phyloP scores from a whole-genome alignment of 2,329 filamentous ascomycete genomes.

The Periconia digitata region DNA sequence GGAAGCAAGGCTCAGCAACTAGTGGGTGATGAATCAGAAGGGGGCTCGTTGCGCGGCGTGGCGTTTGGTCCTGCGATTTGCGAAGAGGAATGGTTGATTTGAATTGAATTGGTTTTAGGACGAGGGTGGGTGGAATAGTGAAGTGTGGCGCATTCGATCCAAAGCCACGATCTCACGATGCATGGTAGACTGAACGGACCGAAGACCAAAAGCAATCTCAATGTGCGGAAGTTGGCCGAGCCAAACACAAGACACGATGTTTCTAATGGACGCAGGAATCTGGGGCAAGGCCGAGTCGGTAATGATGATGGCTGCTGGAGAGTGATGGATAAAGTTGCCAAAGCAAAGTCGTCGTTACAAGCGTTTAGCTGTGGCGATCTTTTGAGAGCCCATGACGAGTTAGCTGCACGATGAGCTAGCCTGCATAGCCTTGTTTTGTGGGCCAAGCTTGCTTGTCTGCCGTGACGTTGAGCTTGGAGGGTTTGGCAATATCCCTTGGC shows the following conservation, averaged over 20 bases:
- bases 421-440: conserved; percentile 9
- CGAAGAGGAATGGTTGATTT: no score
- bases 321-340: no score
- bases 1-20: no score
- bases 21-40: no score
- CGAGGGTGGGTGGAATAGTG: background rate
- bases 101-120: no score
- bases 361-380: conserved; percentile 11
- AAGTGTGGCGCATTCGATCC: background rate
- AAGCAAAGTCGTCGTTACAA: conserved; percentile 9
- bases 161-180: no score
- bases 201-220: background rate
- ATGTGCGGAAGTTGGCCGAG: no score
- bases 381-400: background rate
- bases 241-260: no score
- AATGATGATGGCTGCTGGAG: no score
- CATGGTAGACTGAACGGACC: background rate
- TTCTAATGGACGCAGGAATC: background rate
- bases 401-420: background rate
- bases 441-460: conserved; percentile 8
- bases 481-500: conserved; percentile 2
- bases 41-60: no score
- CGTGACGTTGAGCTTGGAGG: conserved; percentile 4
- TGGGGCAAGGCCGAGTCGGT: no score
- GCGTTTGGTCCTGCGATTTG: no score